These are phyloP conservation scores for Trichoderma atrobrunneum DNA, from an alignment of 2,329 filamentous ascomycete species.

Conservation along the genomic window DNA sequence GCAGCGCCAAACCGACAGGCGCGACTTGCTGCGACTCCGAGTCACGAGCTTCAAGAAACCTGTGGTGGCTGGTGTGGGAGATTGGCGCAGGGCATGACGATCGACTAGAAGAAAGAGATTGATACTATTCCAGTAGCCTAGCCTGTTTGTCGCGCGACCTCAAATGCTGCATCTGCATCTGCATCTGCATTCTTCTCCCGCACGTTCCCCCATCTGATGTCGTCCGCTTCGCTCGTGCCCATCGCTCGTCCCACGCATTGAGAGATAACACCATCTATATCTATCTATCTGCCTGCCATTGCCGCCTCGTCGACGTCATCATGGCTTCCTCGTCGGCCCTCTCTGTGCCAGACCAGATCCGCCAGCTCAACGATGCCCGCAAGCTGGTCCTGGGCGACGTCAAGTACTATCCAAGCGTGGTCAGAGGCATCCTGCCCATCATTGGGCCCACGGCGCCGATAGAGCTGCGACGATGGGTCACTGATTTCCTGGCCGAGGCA, in stretches of 20 bases:
- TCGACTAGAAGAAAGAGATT: conserved; percentile 20
- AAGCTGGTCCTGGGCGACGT: conserved; percentile 85
- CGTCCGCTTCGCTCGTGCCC: not conserved
- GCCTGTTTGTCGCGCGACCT: conserved; percentile 31
- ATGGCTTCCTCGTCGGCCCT: conserved; percentile 41
- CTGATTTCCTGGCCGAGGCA: conserved; percentile 92
- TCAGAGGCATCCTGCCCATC: conserved; percentile 89
- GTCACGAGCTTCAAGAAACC: not conserved
- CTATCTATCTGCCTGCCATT: not conserved
- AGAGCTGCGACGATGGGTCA: conserved; percentile 90
- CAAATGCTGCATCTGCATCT: conserved; percentile 22
- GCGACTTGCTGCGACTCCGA: conserved; percentile 1
- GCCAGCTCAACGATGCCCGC: conserved; percentile 85
- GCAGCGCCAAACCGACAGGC: not conserved
- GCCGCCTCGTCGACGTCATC: conserved; percentile 7
- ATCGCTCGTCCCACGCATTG: not conserved
- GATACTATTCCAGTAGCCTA: conserved; percentile 26
- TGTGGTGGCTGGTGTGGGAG: conserved; percentile 14
- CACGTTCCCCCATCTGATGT: conserved; percentile 17
- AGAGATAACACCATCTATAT: not conserved
- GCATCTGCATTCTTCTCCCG: not conserved
- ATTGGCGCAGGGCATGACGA: conserved; percentile 30
- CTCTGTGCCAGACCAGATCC: conserved; percentile 71
- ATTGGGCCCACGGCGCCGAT: conserved; percentile 71
- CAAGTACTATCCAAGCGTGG: conserved; percentile 85